Evolutionary conservation across 331 rosid genomes (phyloP).

Genomic region (Quercus tomentella): DNA sequence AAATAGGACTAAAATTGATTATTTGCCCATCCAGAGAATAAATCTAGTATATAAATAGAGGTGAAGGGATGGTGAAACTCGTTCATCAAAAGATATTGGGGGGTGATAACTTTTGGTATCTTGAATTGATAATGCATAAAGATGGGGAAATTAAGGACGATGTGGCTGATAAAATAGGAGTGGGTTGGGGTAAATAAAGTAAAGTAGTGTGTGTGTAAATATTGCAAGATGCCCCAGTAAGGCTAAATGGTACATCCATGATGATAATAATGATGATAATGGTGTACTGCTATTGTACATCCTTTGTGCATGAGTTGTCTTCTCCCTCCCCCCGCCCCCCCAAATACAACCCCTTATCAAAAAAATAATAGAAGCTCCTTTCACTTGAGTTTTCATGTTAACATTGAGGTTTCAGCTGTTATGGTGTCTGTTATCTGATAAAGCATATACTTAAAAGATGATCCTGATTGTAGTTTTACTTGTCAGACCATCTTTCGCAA

Average conservation of each 20-base stretch:
- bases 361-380: background rate
- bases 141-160: background rate
- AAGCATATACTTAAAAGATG: background rate
- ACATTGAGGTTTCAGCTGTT: background rate
- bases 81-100: background rate
- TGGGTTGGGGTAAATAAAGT: background rate
- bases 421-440: background rate
- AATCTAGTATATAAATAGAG: background rate
- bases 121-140: background rate
- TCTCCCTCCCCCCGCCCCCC: too few species aligned
- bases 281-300: background rate
- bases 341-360: background rate
- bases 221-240: too few species aligned
- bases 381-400: background rate
- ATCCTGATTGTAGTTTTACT: background rate
- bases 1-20: background rate
- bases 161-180: background rate
- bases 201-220: too few species aligned
- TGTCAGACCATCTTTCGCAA: conserved; percentile 92
- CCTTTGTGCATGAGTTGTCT: background rate
- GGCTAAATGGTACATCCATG: too few species aligned
- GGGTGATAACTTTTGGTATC: background rate
- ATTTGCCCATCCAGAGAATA: background rate
- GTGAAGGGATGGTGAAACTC: background rate
- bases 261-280: too few species aligned